Evolutionary conservation across 2,329 filamentous ascomycete genomes (phyloP).

Genomic region (Calonectria henricotiae): DNA sequence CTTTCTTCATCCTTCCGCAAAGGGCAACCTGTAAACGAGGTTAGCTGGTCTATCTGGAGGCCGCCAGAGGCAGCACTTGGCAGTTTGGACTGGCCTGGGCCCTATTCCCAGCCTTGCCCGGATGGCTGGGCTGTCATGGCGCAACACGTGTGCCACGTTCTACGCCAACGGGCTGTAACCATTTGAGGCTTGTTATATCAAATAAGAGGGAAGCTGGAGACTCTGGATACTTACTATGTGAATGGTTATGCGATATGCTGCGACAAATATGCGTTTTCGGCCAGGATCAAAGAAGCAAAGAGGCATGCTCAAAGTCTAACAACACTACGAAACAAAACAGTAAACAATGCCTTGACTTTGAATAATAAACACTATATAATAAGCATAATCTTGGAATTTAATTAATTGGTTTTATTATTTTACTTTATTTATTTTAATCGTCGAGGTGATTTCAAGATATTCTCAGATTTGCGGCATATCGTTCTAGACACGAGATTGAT

Average conservation of each 20-base stretch:
- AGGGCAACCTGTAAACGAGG: too few relatives aligned
- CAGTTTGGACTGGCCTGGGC: neutral
- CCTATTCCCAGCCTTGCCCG: neutral
- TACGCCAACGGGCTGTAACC: neutral
- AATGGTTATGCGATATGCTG: neutral
- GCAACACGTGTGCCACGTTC: conserved; percentile 1
- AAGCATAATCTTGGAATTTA: too few relatives aligned
- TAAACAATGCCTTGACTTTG: too few relatives aligned
- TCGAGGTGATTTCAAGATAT: too few relatives aligned
- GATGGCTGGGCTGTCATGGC: neutral
- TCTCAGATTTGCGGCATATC: neutral
- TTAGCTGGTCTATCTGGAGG: neutral
- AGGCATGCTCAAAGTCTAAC: too few relatives aligned
- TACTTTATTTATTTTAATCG: too few relatives aligned
- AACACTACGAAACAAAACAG: too few relatives aligned
- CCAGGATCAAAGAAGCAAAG: too few relatives aligned
- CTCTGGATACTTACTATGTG: neutral
- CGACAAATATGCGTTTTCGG: too few relatives aligned
- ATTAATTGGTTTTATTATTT: too few relatives aligned
- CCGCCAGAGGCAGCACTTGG: neutral
- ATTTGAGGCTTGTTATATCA: neutral
- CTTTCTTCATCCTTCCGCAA: too few relatives aligned
- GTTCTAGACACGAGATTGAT: neutral
- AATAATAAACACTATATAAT: too few relatives aligned
- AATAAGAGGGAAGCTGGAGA: neutral